Percentiles rank a stretch among this genome's conserved stretches.
phyloP scores from a whole-genome alignment of 1,284 basidiomycete genomes.

The Malassezia sp. region DNA sequence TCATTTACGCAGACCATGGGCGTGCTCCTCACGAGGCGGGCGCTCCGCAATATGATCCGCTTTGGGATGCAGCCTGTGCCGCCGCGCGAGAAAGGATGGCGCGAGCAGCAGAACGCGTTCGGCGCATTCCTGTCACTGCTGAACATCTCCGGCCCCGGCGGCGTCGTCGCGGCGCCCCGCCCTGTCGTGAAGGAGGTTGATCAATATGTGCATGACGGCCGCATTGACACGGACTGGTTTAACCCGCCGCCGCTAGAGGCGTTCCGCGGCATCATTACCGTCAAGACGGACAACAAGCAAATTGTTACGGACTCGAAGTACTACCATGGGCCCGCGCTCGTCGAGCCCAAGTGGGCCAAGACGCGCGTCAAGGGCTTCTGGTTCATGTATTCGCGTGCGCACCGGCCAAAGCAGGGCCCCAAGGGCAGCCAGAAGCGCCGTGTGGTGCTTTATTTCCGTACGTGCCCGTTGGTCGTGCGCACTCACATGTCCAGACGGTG shows the following conservation, averaged over 20 bases:
- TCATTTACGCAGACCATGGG: slow-evolving; percentile 23
- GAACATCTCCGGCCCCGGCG: slow-evolving; percentile 35
- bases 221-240: slow-evolving; percentile 38
- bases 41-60: slow-evolving; percentile 28
- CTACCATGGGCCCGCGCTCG: slow-evolving; percentile 34
- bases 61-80: slow-evolving; percentile 34
- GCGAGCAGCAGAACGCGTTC: slow-evolving; percentile 29
- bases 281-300: slow-evolving; percentile 21
- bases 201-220: slow-evolving; percentile 17
- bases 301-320: slow-evolving; percentile 11
- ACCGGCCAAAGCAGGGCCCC: slow-evolving; percentile 12
- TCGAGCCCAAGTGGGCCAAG: slow-evolving; percentile 40
- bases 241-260: slow-evolving; percentile 31
- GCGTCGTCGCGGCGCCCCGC: slow-evolving; percentile 24
- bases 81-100: slow-evolving; percentile 31
- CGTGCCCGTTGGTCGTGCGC: no score
- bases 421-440: slow-evolving; percentile 12
- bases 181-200: slow-evolving; percentile 20
- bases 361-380: slow-evolving; percentile 29
- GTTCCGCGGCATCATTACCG: slow-evolving; percentile 31
- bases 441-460: slow-evolving; percentile 43
- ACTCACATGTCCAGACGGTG: no score
- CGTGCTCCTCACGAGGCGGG: slow-evolving; percentile 25
- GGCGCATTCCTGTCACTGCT: slow-evolving; percentile 22
- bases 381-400: slow-evolving; percentile 32